Base-by-base conservation (phyloP, 1,284 basidiomycete genomes). In the Ceratobasidium sp. region DNA sequence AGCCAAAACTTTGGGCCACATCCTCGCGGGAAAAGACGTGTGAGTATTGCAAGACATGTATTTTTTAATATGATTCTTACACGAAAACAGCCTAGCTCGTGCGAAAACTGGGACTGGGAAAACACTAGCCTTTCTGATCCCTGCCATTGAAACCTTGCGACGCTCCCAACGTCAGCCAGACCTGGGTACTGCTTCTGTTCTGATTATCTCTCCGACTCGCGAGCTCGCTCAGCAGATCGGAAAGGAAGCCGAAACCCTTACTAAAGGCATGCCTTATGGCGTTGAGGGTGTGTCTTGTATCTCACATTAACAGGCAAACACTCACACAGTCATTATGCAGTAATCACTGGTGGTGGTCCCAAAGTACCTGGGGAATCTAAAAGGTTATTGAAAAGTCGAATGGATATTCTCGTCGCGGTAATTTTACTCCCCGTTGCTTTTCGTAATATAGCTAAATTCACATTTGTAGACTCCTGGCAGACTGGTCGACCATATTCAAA, bases 201-300 rank as follows among this genome's bases (percentile, higher is more conserved):
- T 84, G 3, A 79, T 99, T 78, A 88, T 99, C 78, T 94, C 90
- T 46, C 96, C 97, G 1, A 99, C 96, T 0, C 88, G 97, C 74
- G 96, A 99, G 79, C 84, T 97, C 67, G 96, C 96, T 0, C 91
- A 90, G 1, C 96, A 98, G 81, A 98, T 98, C 76, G 95, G 95
- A 16, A 87, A 86, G 42, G 95, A 98, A 80, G 93, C 94, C 0
- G 83, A 56, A 77, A 84, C 51, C 81, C 81, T 25, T 83, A 83
- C 0, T 84, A 84, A 3, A 78, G 84, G 60, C 83, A 85, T 69
- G 66, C 53, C 36, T 23, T 76, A 79, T 84, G 30, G 84, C 82
- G 1, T 75, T 80, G 48, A 83, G 77, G 72, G 81, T 82, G 60
- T 46, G n/a, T 46, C 12, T 76, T 12, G 76, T 54, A 11, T 77